A percentile compares a stretch with the other conserved stretches of the same genome.
Evolutionary conservation across 1,139 yeast genomes (phyloP).

Genomic region (Taphrina betulina): DNA sequence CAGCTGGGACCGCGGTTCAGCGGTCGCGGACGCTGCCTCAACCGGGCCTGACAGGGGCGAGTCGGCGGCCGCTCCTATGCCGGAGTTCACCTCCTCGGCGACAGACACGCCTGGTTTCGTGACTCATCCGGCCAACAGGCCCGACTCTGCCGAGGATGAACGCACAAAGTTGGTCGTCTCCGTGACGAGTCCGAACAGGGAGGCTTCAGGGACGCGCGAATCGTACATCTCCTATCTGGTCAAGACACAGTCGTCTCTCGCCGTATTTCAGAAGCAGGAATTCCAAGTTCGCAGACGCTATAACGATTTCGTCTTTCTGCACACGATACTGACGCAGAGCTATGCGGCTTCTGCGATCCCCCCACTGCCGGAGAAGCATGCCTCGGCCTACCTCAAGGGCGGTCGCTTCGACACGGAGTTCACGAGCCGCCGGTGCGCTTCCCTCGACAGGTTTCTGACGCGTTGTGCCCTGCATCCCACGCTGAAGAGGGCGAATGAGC

Average conservation of each 20-base stretch:
- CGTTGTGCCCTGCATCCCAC: conserved; percentile 73
- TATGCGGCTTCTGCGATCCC: conserved; percentile 85
- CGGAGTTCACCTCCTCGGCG: conserved; percentile 7
- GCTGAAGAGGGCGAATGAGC: conserved; percentile 66
- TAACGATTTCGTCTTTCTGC: conserved; percentile 76
- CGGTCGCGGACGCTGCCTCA: too few species aligned
- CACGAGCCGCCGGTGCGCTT: conserved; percentile 78
- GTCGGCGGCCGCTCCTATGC: conserved; percentile 1
- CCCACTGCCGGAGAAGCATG: conserved; percentile 89
- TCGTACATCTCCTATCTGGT: conserved; percentile 76
- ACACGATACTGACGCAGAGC: conserved; percentile 70
- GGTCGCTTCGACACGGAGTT: conserved; percentile 81
- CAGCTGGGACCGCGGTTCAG: conserved; percentile 14
- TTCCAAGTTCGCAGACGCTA: conserved; percentile 71
- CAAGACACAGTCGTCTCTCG: conserved; percentile 57
- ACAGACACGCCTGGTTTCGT: conserved; percentile 4
- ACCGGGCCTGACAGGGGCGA: too few species aligned
- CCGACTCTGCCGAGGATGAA: conserved; percentile 25
- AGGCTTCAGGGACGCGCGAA: conserved; percentile 63
- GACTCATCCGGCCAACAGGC: conserved; percentile 28
- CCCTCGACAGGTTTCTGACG: conserved; percentile 71
- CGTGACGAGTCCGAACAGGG: conserved; percentile 75
- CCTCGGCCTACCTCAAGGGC: conserved; percentile 80
- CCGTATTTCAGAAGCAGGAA: conserved; percentile 49
- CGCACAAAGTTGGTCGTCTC: conserved; percentile 39